Evolutionary conservation across 75 land plant genomes (phyloP).

Genomic region (Picea glauca): DNA sequence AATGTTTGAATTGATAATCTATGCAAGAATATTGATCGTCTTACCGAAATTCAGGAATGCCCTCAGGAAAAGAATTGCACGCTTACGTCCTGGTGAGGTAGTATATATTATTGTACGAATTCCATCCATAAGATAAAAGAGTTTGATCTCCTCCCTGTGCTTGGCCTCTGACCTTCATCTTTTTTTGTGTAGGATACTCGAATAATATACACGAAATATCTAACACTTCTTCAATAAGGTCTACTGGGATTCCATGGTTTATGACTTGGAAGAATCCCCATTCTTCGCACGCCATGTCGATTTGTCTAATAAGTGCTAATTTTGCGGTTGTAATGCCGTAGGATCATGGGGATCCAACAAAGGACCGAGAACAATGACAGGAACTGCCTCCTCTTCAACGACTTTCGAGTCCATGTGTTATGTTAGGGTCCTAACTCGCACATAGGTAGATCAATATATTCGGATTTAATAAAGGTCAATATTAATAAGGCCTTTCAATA

Average conservation of each 20-base stretch:
- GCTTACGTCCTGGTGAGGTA: background rate
- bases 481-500: too few relatives aligned
- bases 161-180: constrained; percentile 23
- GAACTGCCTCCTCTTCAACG: constrained; percentile 8
- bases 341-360: constrained; percentile 17
- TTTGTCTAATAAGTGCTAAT: constrained; percentile 13
- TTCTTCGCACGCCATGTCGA: constrained; percentile 39
- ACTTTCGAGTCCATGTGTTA: too few relatives aligned
- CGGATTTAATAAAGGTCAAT: too few relatives aligned
- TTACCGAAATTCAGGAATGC: constrained; percentile 26
- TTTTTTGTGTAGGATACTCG: constrained; percentile 34
- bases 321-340: background rate
- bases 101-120: background rate
- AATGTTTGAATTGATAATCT: too few relatives aligned
- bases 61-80: constrained; percentile 4
- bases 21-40: background rate
- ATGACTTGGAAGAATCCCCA: constrained; percentile 70
- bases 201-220: constrained; percentile 45
- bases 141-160: constrained; percentile 12
- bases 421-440: too few relatives aligned
- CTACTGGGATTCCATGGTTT: constrained; percentile 55
- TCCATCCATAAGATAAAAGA: constrained; percentile 15
- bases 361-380: constrained; percentile 41
- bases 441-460: too few relatives aligned
- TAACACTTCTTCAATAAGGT: constrained; percentile 28